Base-by-base conservation (phyloP, 495 filamentous ascomycete species). In the Aspergillus saccharolyticus region DNA sequence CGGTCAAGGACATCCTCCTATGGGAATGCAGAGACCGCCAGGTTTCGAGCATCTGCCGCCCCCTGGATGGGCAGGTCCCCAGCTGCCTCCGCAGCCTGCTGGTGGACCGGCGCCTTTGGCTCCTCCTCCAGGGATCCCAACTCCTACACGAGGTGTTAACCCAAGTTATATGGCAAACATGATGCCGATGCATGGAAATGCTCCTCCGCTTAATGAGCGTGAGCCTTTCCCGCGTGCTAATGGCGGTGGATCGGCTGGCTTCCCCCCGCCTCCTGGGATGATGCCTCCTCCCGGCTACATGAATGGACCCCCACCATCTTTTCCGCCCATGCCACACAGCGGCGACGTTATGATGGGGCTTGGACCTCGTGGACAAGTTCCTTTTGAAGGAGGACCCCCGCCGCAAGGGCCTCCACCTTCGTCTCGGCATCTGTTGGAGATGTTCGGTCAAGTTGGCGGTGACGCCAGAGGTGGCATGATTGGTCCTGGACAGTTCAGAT, bases 231-330 rank as follows among this genome's bases (percentile, higher is more conserved):
- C 74, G 25, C 72, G 74, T 54, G 77, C 55, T 17, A 54, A 52
- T 42, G 64, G 58, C n/a, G 53, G 45, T 53, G 57, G 57, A 52
- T 39, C 64, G 2, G 56, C 52, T 17, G 63, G 45, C 8, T 66
- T 67, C 49, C 62, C 57, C 14, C 74, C 69, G 55, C 76, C 74
- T 22, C 78, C 73, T 1, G 78, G 77, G 39, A 79, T 80, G 76
- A 74, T 77, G 65, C 78, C 75, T 16, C 78, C 77, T 33, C 78
- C 78, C 1, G 79, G 78, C 19, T 82, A 77, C 59, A 76, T 77
- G 70, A 74, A 72, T 51, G 74, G 67, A 1, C 75, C 72, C 39
- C 72, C 70, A 1, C 78, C 76, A 15, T 67, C 76, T 7, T 80
- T 80, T 53, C 71, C 74, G 42, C 74, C 71, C 17, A 72, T 76